Evolutionary conservation across 495 filamentous ascomycete genomes (phyloP).

Genomic region (Lichenothelia convexa): DNA sequence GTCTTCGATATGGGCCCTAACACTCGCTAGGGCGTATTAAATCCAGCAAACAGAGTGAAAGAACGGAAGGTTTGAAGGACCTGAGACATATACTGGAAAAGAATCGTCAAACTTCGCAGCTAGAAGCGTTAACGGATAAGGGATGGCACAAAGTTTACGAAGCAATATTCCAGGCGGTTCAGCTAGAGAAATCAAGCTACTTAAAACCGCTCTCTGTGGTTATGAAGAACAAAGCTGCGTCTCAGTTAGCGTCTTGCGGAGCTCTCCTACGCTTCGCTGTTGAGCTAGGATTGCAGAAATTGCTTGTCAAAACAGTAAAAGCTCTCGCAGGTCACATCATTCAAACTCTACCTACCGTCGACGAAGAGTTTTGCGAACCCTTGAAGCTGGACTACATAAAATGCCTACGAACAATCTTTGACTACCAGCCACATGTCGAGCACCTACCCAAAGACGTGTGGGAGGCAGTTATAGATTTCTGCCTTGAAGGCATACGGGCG

Average conservation of each 20-base stretch:
- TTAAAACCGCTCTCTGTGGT: constrained; percentile 34
- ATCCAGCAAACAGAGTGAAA: constrained; percentile 10
- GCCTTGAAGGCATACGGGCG: constrained; percentile 35
- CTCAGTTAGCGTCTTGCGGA: constrained; percentile 52
- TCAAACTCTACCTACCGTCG: constrained; percentile 45
- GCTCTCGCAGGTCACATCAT: constrained; percentile 65
- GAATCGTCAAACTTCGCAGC: constrained; percentile 34
- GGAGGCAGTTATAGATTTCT: constrained; percentile 50
- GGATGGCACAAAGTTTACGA: constrained; percentile 69
- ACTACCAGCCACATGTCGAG: constrained; percentile 58
- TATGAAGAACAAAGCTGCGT: constrained; percentile 26
- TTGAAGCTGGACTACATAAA: constrained; percentile 63
- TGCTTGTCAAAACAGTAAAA: constrained; percentile 59
- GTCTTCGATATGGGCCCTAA: too few relatives aligned
- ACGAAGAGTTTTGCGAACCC: constrained; percentile 50
- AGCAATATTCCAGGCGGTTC: constrained; percentile 50
- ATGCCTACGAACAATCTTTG: constrained; percentile 48
- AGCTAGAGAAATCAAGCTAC: constrained; percentile 46
- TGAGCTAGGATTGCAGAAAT: constrained; percentile 42
- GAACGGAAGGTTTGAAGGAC: constrained; percentile 25
- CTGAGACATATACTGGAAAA: constrained; percentile 45
- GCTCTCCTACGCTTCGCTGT: constrained; percentile 52
- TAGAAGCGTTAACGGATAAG: constrained; percentile 47
- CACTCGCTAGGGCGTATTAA: constrained; percentile 7
- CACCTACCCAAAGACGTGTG: constrained; percentile 50